Evolutionary conservation across 2,329 filamentous ascomycete genomes (phyloP), one percentile per base, ranked within the genome.

Genomic region (Beauveria bassiana): DNA sequence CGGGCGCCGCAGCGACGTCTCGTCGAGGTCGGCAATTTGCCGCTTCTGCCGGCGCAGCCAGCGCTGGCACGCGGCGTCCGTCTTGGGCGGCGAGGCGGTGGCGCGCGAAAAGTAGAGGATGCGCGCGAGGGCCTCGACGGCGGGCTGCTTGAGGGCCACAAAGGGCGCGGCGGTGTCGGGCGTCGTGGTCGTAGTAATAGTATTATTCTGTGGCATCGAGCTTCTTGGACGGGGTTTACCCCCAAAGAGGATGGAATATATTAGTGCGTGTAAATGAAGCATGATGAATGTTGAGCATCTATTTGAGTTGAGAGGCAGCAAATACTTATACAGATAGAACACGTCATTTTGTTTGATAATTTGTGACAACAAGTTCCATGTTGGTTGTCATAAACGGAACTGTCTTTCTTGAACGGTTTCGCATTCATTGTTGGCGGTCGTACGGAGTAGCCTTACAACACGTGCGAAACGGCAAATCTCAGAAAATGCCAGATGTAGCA

Each of bases 101-200:
- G 57, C 28, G 18, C 8, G 26, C 24, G 31, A 20, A 1, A 59
- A n/a, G 40, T 51, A 59, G 38, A 60, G 58, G 26, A 60, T 53
- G 40, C 58, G 42, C 22, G 58, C 58, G 26, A 60, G 58, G 40
- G 58, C 34, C 7, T 45, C 49, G 16, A 60, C 50, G 14, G 50
- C 58, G 14, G 58, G 26, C n/a, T 14, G 38, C 6, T 18, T 18
- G 26, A 60, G 50, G 26, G 38, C n/a, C 16, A 42, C 50, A 47
- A 60, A 60, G 24, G 58, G 10, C 28, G 26, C 40, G 31, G 5
- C 24, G 40, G 12, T 5, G 31, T 57, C 45, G 22, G 55, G 20
- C 16, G 31, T 54, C 34, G 20, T 22, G 16, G 31, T 54, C 34
- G 20, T 16, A 16, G 12, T 1, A 6, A 38, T 16, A 14, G 34